Base-by-base conservation (phyloP, 106 monocot species). In the Acorus calamus region DNA sequence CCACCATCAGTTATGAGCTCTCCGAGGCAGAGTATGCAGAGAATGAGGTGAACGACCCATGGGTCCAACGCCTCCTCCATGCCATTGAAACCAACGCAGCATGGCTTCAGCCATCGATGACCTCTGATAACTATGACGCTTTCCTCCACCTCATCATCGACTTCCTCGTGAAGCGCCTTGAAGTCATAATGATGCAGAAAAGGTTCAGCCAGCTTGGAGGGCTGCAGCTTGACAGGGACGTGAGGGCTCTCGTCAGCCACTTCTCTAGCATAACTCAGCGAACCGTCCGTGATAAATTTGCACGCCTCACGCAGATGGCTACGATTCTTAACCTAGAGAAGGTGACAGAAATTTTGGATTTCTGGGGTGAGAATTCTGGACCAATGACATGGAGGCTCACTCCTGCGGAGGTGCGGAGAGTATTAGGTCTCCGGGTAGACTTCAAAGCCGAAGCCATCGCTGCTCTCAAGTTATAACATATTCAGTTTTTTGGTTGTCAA, bases 151-250 rank as follows among this genome's bases (percentile, higher is more conserved):
- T 92, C n/a, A 67, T 79, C 14, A 88, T 98, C 7, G 96, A 98
- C 71, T 98, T 98, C 75, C 79, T 91, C 10, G 91, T 91, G 46
- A 91, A 83, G 77, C 71, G 91, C 75, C 82, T 98, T 4, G 96
- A 98, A 56, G 96, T 92, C 43, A 85, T 98, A 54, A 83, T 92
- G 96, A 87, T 98, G 87, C 96, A 98, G 78, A 98, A 98, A 54
- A 68, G 87, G 65, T 98, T 98, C 57, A 98, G 77, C 63, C 96
- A 87, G 72, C 80, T 98, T 6, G 96, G 96, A 3, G 84, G 96
- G 44, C 80, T 98, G 43, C 96, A 88, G 41, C 88, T 98, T n/a
- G 96, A 98, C 51, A 76, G 87, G 76, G 96, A 98, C 66, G 86
- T 88, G 12, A 78, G 96, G 52, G 82, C 91, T 2, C 52, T 98